These are phyloP conservation scores for Cyberlindnera maritima DNA, from an alignment of 805 yeast species.

Conservation along the genomic window DNA sequence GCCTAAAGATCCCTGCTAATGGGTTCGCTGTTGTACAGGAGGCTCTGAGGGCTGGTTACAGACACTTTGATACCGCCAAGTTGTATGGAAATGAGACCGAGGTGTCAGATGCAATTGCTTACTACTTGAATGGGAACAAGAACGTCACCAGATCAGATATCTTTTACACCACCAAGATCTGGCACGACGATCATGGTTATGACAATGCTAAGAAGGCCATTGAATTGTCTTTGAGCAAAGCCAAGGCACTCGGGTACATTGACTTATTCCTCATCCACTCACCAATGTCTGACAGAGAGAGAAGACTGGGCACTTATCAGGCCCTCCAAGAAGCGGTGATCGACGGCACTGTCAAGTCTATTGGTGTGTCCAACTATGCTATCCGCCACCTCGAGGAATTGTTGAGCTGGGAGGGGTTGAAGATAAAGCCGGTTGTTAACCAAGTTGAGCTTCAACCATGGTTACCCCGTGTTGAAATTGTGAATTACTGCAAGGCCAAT, in stretches of 20 bases:
- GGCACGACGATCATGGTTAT: conserved; percentile 53
- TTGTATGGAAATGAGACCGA: conserved; percentile 52
- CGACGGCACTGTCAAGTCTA: conserved; percentile 54
- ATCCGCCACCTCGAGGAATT: conserved; percentile 56
- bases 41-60: conserved; percentile 65
- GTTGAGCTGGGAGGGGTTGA: conserved; percentile 51
- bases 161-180: conserved; percentile 70
- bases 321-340: conserved; percentile 75
- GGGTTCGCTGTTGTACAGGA: conserved; percentile 52
- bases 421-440: conserved; percentile 54
- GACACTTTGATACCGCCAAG: conserved; percentile 74
- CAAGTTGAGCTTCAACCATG: conserved; percentile 71
- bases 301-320: conserved; percentile 60
- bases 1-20: conserved; percentile 57
- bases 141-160: conserved; percentile 58
- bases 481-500: conserved; percentile 47
- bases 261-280: conserved; percentile 70
- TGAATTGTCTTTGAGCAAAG: conserved; percentile 48
- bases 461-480: conserved; percentile 59
- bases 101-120: conserved; percentile 59
- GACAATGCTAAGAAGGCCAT: conserved; percentile 48
- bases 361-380: conserved; percentile 81
- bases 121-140: conserved; percentile 44
- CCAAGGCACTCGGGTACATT: conserved; percentile 57
- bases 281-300: conserved; percentile 47